phyloP scores from a whole-genome alignment of 257 asterid genomes.

The Hygrophila difformis region DNA sequence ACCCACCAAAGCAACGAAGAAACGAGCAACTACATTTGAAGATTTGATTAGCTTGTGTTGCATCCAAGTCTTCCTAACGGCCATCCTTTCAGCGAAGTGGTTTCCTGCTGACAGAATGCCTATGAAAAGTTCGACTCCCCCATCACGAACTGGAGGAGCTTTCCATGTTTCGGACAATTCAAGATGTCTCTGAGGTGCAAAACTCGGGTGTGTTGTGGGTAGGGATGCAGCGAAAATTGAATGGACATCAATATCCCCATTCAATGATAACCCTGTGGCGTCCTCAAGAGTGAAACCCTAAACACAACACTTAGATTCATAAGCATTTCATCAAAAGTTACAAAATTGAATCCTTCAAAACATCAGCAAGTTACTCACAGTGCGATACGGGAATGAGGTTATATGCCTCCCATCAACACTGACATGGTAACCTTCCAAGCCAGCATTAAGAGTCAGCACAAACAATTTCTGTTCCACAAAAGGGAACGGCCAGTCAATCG shows the following conservation, averaged over 20 bases:
- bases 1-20: constrained; percentile 89
- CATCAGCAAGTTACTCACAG: constrained; percentile 38
- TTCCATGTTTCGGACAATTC: constrained; percentile 76
- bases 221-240: constrained; percentile 79
- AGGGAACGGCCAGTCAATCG: constrained; percentile 87
- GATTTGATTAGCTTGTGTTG: constrained; percentile 64
- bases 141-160: constrained; percentile 61
- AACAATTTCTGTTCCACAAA: constrained; percentile 68
- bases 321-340: constrained; percentile 7
- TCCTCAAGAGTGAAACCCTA: constrained; percentile 95
- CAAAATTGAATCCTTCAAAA: background rate
- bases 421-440: constrained; percentile 90
- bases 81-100: constrained; percentile 98
- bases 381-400: constrained; percentile 90
- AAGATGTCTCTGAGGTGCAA: constrained; percentile 83
- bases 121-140: constrained; percentile 64
- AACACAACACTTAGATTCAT: constrained; percentile 6
- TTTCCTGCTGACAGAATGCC: constrained; percentile 96
- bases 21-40: constrained; percentile 74
- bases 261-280: constrained; percentile 83
- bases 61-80: constrained; percentile 94
- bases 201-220: constrained; percentile 89
- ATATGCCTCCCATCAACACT: constrained; percentile 87
- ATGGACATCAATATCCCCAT: constrained; percentile 72
- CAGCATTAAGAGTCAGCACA: constrained; percentile 92